A percentile compares a stretch with the other conserved stretches of the same genome.
phyloP scores from a whole-genome alignment of 768 basidiomycete genomes.

The Pisolithus marmoratus region DNA sequence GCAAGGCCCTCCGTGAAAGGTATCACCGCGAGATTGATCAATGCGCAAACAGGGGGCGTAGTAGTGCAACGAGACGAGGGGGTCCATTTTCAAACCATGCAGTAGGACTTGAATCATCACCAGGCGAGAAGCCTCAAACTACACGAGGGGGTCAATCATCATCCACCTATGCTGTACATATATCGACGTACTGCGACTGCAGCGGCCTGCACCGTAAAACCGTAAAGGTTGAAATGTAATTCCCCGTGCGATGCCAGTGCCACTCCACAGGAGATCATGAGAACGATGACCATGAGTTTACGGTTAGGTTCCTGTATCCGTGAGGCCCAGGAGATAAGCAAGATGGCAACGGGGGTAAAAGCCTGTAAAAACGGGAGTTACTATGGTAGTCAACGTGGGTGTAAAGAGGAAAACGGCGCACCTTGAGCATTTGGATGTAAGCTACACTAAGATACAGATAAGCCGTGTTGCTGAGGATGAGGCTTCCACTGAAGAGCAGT shows the following conservation, averaged over 20 bases:
- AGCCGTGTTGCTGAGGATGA: slow-evolving; percentile 88
- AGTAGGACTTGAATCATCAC: slow-evolving; percentile 96
- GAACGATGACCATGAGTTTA: slow-evolving; percentile 75
- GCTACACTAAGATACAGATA: slow-evolving; percentile 88
- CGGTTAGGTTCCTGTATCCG: slow-evolving; percentile 84
- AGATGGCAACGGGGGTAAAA: slow-evolving; percentile 83
- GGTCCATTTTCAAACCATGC: slow-evolving; percentile 97
- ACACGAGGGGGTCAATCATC: not conserved
- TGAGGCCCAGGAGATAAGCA: slow-evolving; percentile 90
- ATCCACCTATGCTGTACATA: not conserved
- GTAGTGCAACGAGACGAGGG: slow-evolving; percentile 91
- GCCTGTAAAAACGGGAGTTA: slow-evolving; percentile 47
- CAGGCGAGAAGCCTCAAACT: slow-evolving; percentile 92
- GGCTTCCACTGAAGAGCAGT: slow-evolving; percentile 85
- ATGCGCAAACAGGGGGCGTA: slow-evolving; percentile 94
- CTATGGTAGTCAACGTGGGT: not conserved
- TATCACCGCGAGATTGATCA: slow-evolving; percentile 78
- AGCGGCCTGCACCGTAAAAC: slow-evolving; percentile 82
- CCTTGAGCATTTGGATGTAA: slow-evolving; percentile 98
- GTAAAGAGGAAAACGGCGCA: slow-evolving; percentile 20
- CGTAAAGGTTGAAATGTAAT: slow-evolving; percentile 74
- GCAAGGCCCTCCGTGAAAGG: slow-evolving; percentile 91
- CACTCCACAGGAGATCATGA: slow-evolving; percentile 88
- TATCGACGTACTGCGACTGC: slow-evolving; percentile 60
- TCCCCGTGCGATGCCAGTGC: slow-evolving; percentile 89